A percentile compares a stretch with the other conserved stretches of the same genome.
These are phyloP conservation scores for Picea sitchensis DNA, from an alignment of 75 land plant genomes.

Conservation along the genomic window DNA sequence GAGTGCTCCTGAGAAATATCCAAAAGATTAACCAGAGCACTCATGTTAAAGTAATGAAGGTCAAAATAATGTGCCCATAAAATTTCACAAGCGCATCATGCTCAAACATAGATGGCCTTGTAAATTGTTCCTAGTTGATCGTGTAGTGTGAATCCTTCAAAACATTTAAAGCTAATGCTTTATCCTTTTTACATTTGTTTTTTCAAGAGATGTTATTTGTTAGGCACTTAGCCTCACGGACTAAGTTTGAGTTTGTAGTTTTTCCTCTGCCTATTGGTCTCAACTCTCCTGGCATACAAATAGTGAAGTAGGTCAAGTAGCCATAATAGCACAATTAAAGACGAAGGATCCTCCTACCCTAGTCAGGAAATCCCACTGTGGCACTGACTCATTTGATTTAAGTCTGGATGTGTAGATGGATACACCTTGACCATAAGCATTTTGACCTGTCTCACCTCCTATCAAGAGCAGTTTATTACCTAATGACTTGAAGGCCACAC, in stretches of 20 bases:
- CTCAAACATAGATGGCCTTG: slow-evolving; percentile 7
- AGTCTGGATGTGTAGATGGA: slow-evolving; percentile 24
- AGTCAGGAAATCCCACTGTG: slow-evolving; percentile 21
- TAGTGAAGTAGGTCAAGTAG: not conserved
- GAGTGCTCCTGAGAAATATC: slow-evolving; percentile 1
- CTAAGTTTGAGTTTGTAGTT: not conserved
- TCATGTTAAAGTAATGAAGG: slow-evolving; percentile 4
- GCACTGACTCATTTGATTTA: slow-evolving; percentile 5
- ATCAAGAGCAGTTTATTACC: slow-evolving; percentile 40
- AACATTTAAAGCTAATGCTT: slow-evolving; percentile 1
- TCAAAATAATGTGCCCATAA: not conserved
- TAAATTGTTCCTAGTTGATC: slow-evolving; percentile 9
- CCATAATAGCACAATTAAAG: slow-evolving; percentile 13
- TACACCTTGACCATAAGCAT: slow-evolving; percentile 6
- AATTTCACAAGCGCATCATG: not conserved
- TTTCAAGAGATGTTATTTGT: not conserved
- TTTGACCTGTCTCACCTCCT: slow-evolving; percentile 20
- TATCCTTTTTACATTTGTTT: slow-evolving; percentile 4
- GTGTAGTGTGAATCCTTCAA: not conserved
- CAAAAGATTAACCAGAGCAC: slow-evolving; percentile 10
- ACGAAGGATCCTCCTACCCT: slow-evolving; percentile 13
- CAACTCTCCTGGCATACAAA: not conserved
- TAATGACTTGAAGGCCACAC: slow-evolving; percentile 48
- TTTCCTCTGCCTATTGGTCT: slow-evolving; percentile 8
- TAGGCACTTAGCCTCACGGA: slow-evolving; percentile 9